These are phyloP conservation scores for Sindora glabra DNA, from an alignment of 306 rosid species.

Conservation along the genomic window DNA sequence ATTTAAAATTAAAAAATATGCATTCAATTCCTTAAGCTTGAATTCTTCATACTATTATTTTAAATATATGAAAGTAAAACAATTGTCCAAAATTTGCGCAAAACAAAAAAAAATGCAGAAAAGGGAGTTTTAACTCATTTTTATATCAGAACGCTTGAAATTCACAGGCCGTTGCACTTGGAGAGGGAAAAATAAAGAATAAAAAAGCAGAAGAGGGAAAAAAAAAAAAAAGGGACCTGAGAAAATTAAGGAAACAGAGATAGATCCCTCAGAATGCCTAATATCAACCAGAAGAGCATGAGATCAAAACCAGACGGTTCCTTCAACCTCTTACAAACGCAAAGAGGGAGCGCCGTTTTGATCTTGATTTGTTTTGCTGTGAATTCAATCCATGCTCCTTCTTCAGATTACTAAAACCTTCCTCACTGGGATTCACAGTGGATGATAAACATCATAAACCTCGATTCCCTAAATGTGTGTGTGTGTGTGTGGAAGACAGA, in stretches of 20 bases:
- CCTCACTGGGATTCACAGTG: conserved; percentile 8
- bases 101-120: too few species aligned
- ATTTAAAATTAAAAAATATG: too few species aligned
- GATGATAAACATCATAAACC: too few species aligned
- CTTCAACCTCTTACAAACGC: conserved; percentile 7
- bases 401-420: conserved; percentile 24
- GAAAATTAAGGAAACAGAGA: neutral
- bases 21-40: too few species aligned
- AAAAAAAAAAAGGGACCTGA: neutral
- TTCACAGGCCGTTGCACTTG: too few species aligned
- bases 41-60: too few species aligned
- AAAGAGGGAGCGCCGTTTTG: conserved; percentile 12
- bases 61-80: too few species aligned
- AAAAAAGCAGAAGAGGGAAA: neutral
- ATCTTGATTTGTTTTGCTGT: neutral
- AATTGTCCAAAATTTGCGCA: too few species aligned
- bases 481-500: too few species aligned
- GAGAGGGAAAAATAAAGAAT: neutral
- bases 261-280: conserved; percentile 21
- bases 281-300: conserved; percentile 1
- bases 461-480: too few species aligned
- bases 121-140: too few species aligned
- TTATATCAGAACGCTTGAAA: too few species aligned
- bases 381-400: neutral
- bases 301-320: conserved; percentile 3